Conservation (phyloP, 768 basidiomycete genomes). For the Mycena metata region DNA sequence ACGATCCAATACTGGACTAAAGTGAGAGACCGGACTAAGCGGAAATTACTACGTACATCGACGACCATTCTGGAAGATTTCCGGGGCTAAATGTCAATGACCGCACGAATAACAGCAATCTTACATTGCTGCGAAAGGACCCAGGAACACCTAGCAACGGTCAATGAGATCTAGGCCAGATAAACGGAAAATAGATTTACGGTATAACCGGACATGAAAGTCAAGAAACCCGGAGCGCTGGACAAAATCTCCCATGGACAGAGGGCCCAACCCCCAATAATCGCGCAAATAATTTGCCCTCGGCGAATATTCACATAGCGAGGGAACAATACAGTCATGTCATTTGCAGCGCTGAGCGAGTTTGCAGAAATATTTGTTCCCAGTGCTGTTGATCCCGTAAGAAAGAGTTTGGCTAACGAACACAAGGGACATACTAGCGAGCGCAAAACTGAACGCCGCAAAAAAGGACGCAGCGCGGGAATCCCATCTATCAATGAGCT, state of each 20-base stretch:
- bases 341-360: slow-evolving; percentile 79
- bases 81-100: not conserved
- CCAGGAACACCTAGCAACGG: slow-evolving; percentile 68
- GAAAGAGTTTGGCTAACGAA: not conserved
- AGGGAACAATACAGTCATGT: slow-evolving; percentile 85
- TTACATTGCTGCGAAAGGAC: slow-evolving; percentile 86
- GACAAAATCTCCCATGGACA: slow-evolving; percentile 89
- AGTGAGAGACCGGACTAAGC: slow-evolving; percentile 5
- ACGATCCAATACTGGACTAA: slow-evolving; percentile 79
- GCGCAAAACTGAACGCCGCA: slow-evolving; percentile 77
- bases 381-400: slow-evolving; percentile 51
- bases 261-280: slow-evolving; percentile 89
- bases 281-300: slow-evolving; percentile 82
- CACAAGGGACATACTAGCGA: slow-evolving; percentile 58
- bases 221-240: slow-evolving; percentile 75
- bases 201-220: slow-evolving; percentile 87
- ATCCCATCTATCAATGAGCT: slow-evolving; percentile 84
- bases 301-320: slow-evolving; percentile 85
- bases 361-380: slow-evolving; percentile 87
- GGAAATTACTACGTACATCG: slow-evolving; percentile 52
- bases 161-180: not conserved
- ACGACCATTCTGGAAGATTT: slow-evolving; percentile 55
- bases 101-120: slow-evolving; percentile 42
- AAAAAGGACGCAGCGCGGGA: slow-evolving; percentile 88
- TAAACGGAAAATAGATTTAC: slow-evolving; percentile 38